Base-by-base conservation (phyloP, 805 yeast genomes). In the Candida pseudofarinosa region DNA sequence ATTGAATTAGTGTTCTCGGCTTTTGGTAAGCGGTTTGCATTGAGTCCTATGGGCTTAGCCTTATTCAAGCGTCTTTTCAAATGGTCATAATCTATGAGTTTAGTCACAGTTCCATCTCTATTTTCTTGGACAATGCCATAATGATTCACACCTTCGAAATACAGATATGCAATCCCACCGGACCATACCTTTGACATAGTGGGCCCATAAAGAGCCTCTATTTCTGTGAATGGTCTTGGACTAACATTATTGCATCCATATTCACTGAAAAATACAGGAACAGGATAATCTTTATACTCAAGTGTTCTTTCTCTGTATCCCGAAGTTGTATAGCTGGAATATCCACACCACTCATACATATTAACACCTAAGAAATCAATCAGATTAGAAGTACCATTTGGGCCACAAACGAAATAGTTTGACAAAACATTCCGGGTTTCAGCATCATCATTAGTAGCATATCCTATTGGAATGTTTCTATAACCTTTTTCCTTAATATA, bases 321-420 rank as follows among this genome's bases (percentile, higher is more conserved):
- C 2, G 69, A 63, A 4, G 69, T 60, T 14, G 60, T 52, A 38
- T 55, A 67, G 4, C 62, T 51, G 13, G 71, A 65, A 45, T 62
- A 65, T 1, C 71, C 71, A 56, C 73, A 67, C 73, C 73, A 67
- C 48, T 65, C 70, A 45, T 65, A 67, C 60, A 65, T 65, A 44
- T 64, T 67, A 19, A 67, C 44, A 3, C 64, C 71, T 37, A 65
- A 56, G 52, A 67, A 66, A 42, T 67, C 71, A 12, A 59, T 66
- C 20, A 33, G 42, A 4, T 44, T 43, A 3, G 44, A 41, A 4
- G 33, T 26, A n/a, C 33, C 41, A 23, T 50, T 51, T n/a, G 51
- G 50, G 8, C 51, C 56, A 47, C 71, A 67, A 33, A 55, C 58
- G 39, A 65, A 59, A 49, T 65, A 67, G 35, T 58, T 49, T 23